Conservation (phyloP, 805 yeast species). For the Pichia scutulata region DNA sequence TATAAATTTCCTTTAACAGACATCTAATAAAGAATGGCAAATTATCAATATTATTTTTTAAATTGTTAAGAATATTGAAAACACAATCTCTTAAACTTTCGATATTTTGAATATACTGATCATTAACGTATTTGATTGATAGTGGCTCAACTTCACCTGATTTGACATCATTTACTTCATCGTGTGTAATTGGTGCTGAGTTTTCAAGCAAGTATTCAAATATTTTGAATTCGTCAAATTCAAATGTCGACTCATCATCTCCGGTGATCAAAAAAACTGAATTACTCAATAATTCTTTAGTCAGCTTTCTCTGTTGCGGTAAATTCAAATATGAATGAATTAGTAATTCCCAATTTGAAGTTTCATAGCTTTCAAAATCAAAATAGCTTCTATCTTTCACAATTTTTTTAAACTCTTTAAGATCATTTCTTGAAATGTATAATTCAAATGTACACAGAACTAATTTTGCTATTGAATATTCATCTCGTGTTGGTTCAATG, state of each 20-base stretch:
- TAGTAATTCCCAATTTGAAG: slow-evolving; percentile 37
- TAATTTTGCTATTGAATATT: slow-evolving; percentile 53
- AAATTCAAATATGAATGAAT: slow-evolving; percentile 37
- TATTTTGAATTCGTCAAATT: slow-evolving; percentile 68
- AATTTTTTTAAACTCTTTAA: slow-evolving; percentile 19
- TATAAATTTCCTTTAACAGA: slow-evolving; percentile 39
- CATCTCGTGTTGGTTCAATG: slow-evolving; percentile 54
- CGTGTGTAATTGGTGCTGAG: slow-evolving; percentile 17
- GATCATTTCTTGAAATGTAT: slow-evolving; percentile 28
- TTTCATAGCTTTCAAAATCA: slow-evolving; percentile 6
- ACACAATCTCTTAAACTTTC: slow-evolving; percentile 66
- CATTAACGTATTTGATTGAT: slow-evolving; percentile 67
- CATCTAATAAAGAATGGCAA: slow-evolving; percentile 53
- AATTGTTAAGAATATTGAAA: slow-evolving; percentile 47
- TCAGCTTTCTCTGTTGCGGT: slow-evolving; percentile 40
- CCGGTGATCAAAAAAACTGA: slow-evolving; percentile 33
- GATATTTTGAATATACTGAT: slow-evolving; percentile 62
- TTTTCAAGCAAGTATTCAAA: slow-evolving; percentile 29
- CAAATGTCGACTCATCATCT: slow-evolving; percentile 54
- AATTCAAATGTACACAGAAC: slow-evolving; percentile 39
- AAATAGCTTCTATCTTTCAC: slow-evolving; percentile 20
- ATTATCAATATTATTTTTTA: slow-evolving; percentile 33
- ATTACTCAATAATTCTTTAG: slow-evolving; percentile 35
- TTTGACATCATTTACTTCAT: slow-evolving; percentile 25
- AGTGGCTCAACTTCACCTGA: slow-evolving; percentile 54